Evolutionary conservation across 1,284 basidiomycete genomes (phyloP), one percentile per base, ranked within the genome.

Genomic region (Leccinum subrobustum): DNA sequence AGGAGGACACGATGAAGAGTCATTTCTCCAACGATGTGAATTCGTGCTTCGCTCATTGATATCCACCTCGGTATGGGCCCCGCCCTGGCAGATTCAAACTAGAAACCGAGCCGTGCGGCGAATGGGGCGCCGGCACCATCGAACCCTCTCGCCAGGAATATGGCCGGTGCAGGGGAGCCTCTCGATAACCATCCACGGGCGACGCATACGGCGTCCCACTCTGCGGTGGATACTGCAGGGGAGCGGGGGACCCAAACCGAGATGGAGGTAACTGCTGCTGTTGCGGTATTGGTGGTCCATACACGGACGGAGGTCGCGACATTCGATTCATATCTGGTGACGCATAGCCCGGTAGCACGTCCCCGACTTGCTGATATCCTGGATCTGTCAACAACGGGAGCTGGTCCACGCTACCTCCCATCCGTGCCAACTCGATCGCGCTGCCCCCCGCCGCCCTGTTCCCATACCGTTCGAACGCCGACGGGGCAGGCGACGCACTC

Each of bases 401-500:
- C 18, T 77, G 72, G 60, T 88, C 86, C 52, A 79, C 76, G 64
- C 82, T 82, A 6, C 53, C 53, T 4, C 53, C 37, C 37, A 76
- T 72, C 23, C 80, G 78, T 4, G 79, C 71, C 63, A 90, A 77
- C 70, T 89, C 88, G 54, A 88, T 84, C 35, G 85, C 78, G 29
- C 74, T 71, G 6, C 53, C 53, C 20, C 68, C 67, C 31, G 75
- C 71, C 1, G 82, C 81, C 37, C 76, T 74, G 16, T 76, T 72
- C 31, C 87, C 74, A 69, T 89, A 91, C 4, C 79, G 79, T 27
- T 87, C 82, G 66, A 86, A 88, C 16, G 63, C 62, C 6, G 73
- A 70, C 6, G 79, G 79, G 9, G 77, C 80, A 8, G 82, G 82
- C 0, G 81, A 82, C 4, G 74, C 70, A 16, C 79, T 75, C 7